Conservation (phyloP, 208 protist species). For the Leishmania gerbilli region DNA sequence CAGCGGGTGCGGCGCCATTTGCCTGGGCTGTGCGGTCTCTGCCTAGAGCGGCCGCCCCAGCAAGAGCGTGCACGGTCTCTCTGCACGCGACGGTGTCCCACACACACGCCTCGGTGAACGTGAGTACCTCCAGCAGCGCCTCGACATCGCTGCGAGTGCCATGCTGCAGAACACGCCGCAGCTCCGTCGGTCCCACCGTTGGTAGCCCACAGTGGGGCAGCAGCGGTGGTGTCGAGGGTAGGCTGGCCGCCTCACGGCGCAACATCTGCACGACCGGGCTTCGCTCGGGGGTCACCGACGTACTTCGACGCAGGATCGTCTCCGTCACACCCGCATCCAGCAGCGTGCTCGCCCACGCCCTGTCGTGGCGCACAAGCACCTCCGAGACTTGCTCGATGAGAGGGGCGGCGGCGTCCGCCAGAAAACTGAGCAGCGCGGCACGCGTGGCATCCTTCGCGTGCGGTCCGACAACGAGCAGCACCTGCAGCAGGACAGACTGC, state of each 20-base stretch:
- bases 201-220: conserved; percentile 3
- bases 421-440: conserved; percentile 47
- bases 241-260: conserved; percentile 15
- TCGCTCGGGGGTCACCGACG: conserved; percentile 11
- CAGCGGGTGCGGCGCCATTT: not conserved
- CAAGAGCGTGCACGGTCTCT: not conserved
- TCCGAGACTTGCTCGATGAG: conserved; percentile 45
- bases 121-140: conserved; percentile 13
- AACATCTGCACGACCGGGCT: conserved; percentile 33
- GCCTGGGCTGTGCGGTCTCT: not conserved
- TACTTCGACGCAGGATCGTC: conserved; percentile 27
- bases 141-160: conserved; percentile 17
- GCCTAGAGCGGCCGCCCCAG: not conserved
- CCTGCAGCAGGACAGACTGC: conserved; percentile 57
- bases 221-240: conserved; percentile 25
- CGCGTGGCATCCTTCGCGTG: conserved; percentile 37
- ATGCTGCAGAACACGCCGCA: conserved; percentile 20
- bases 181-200: conserved; percentile 14
- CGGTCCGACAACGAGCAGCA: conserved; percentile 49
- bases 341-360: conserved; percentile 51
- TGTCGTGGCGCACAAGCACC: conserved; percentile 43
- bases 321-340: conserved; percentile 63
- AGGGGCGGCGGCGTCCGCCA: conserved; percentile 29
- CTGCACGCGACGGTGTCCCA: conserved; percentile 20
- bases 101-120: not conserved